A percentile compares a stretch with the other conserved stretches of the same genome.
phyloP scores from a whole-genome alignment of 805 yeast genomes.

The Candida odintsovae region DNA sequence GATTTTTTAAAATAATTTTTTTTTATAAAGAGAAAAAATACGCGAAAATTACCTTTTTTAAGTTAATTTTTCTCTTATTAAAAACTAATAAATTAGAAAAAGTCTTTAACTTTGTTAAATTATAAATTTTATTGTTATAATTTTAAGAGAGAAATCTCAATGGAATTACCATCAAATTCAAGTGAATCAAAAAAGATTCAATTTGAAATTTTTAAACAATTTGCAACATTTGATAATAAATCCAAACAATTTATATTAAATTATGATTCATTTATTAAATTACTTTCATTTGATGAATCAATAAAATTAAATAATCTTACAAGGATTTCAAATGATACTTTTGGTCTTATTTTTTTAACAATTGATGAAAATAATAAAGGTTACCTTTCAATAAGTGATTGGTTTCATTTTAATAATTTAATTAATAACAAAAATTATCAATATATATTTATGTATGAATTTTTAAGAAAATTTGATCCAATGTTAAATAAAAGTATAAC shows the following conservation, averaged over 20 bases:
- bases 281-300: slow-evolving; percentile 32
- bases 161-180: slow-evolving; percentile 35
- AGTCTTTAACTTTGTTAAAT: no score
- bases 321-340: slow-evolving; percentile 49
- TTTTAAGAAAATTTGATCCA: slow-evolving; percentile 43
- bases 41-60: no score
- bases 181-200: slow-evolving; percentile 33
- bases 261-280: slow-evolving; percentile 30
- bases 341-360: slow-evolving; percentile 69
- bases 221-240: slow-evolving; percentile 31
- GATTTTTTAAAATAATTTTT: no score
- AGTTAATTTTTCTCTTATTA: no score
- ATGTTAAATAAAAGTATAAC: slow-evolving; percentile 28
- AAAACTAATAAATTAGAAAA: no score
- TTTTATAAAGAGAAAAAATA: no score
- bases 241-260: slow-evolving; percentile 27
- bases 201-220: slow-evolving; percentile 37
- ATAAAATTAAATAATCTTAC: slow-evolving; percentile 34
- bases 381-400: slow-evolving; percentile 60
- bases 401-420: slow-evolving; percentile 61
- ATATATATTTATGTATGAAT: slow-evolving; percentile 46
- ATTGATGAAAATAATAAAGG: slow-evolving; percentile 76
- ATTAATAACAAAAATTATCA: slow-evolving; percentile 44
- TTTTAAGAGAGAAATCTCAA: no score
- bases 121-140: no score